Base-by-base conservation (phyloP, 1,284 basidiomycete species). In the Ustilago sp. region DNA sequence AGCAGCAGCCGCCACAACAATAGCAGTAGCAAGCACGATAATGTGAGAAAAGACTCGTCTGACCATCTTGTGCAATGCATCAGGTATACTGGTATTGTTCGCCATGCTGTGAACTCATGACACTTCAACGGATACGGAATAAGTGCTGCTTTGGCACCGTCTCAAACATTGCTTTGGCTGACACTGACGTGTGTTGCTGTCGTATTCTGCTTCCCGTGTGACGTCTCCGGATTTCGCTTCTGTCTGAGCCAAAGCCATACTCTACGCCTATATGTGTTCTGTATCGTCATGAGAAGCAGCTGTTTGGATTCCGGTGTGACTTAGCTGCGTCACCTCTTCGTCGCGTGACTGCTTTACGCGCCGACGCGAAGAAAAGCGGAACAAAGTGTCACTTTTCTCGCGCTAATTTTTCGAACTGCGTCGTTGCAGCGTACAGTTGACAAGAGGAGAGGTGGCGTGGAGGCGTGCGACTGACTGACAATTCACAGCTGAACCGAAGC, bases 341-440 rank as follows among this genome's bases (percentile, higher is more conserved):
- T 60, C 70, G 70, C 70, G 70, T 73, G 64, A 68, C 59, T 50
- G 23, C 48, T 72, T 64, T 73, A 73, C 70, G 70, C 70, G 70
- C 59, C 64, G 23, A 23, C 69, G 63, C 55, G 52, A 53, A 57
- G 15, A 9, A 32, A 38, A 11, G 28, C 17, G 12, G 19, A 56
- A 57, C 23, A 67, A 61, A 60, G 70, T 68, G 70, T 63, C 61
- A 73, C 70, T 73, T 63, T 28, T 66, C 38, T 45, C 38, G 38
- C 23, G 28, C 38, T 43, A 35, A 43, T 51, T 55, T 23, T 54
- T 45, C 57, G 51, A 31, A 53, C 15, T 41, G 65, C 59, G 53
- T 48, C 57, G 51, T 36, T 66, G 63, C 56, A 59, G 63, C 58
- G 41, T 3, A 19, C 8, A 32, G 48, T n/a, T 55, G 53, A 38